Conservation (phyloP, 768 basidiomycete species). For the Xerocomus brunneocitrinus region DNA sequence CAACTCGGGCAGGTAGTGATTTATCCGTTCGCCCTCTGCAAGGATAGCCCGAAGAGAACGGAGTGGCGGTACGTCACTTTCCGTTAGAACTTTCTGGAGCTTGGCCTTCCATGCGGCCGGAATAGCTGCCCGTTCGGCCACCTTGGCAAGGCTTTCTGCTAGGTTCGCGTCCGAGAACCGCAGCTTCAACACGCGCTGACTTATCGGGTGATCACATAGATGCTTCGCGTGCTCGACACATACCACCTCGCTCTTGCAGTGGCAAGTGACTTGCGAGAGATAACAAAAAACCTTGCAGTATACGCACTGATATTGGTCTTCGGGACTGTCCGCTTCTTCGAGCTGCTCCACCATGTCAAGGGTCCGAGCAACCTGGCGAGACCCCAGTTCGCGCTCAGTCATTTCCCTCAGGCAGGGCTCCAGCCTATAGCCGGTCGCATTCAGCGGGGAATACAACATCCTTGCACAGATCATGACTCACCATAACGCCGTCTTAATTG, state of each 20-base stretch:
- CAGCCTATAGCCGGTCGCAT: constrained; percentile 51
- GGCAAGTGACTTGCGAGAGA: constrained; percentile 85
- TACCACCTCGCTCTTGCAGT: constrained; percentile 70
- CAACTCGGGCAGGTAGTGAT: constrained; percentile 68
- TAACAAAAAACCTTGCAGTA: constrained; percentile 94
- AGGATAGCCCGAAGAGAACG: constrained; percentile 78
- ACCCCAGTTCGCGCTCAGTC: constrained; percentile 74
- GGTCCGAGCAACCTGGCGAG: constrained; percentile 59
- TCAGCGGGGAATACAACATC: constrained; percentile 21
- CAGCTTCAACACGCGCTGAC: constrained; percentile 63
- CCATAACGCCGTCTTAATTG: constrained; percentile 93
- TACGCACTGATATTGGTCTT: constrained; percentile 94
- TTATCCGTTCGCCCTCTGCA: constrained; percentile 86
- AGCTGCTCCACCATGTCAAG: constrained; percentile 62
- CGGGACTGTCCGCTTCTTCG: constrained; percentile 75
- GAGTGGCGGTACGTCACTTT: constrained; percentile 67
- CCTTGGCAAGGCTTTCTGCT: constrained; percentile 56
- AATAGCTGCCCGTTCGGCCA: constrained; percentile 66
- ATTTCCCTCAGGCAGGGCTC: constrained; percentile 82
- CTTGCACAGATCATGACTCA: constrained; percentile 35
- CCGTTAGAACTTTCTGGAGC: constrained; percentile 59
- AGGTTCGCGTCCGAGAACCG: constrained; percentile 81
- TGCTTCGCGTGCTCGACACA: constrained; percentile 82
- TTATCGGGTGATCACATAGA: constrained; percentile 62
- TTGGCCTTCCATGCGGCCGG: constrained; percentile 75